These are phyloP conservation scores for Stagonosporopsis rhizophila DNA, from an alignment of 2,329 filamentous ascomycete species.

Conservation along the genomic window DNA sequence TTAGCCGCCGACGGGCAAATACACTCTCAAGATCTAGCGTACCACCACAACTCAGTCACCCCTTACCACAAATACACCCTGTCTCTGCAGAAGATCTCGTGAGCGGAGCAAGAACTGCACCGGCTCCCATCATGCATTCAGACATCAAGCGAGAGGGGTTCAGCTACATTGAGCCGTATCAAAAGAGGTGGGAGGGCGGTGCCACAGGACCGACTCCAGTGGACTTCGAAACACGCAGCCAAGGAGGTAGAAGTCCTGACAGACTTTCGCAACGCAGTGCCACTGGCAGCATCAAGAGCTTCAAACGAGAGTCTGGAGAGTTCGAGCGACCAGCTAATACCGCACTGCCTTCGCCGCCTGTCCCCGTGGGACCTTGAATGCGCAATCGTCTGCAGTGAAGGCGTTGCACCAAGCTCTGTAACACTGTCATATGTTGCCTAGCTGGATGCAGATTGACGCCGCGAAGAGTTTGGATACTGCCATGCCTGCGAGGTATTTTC, in stretches of 20 bases:
- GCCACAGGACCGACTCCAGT: slow-evolving; percentile 25
- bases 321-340: slow-evolving; percentile 27
- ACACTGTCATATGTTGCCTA: slow-evolving; percentile 17
- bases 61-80: slow-evolving; percentile 44
- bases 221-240: slow-evolving; percentile 38
- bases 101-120: slow-evolving; percentile 46
- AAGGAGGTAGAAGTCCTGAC: slow-evolving; percentile 42
- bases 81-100: slow-evolving; percentile 43
- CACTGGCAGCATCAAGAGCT: slow-evolving; percentile 44
- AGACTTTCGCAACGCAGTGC: slow-evolving; percentile 44
- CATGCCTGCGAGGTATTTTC: slow-evolving; percentile 2
- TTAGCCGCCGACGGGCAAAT: slow-evolving; percentile 44
- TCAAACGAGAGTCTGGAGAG: slow-evolving; percentile 44
- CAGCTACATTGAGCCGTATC: slow-evolving; percentile 40
- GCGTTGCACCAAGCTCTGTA: not conserved
- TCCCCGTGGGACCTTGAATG: slow-evolving; percentile 24
- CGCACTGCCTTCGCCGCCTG: slow-evolving; percentile 29
- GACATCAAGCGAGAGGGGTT: slow-evolving; percentile 39
- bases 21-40: slow-evolving; percentile 42
- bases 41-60: slow-evolving; percentile 44
- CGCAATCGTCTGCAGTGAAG: not conserved
- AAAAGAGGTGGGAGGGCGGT: slow-evolving; percentile 43
- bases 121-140: slow-evolving; percentile 37
- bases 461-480: slow-evolving; percentile 29
- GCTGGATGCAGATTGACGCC: slow-evolving; percentile 38